phyloP scores from a whole-genome alignment of 108 stramenopile species.

The Aureococcus anophagefferens region DNA sequence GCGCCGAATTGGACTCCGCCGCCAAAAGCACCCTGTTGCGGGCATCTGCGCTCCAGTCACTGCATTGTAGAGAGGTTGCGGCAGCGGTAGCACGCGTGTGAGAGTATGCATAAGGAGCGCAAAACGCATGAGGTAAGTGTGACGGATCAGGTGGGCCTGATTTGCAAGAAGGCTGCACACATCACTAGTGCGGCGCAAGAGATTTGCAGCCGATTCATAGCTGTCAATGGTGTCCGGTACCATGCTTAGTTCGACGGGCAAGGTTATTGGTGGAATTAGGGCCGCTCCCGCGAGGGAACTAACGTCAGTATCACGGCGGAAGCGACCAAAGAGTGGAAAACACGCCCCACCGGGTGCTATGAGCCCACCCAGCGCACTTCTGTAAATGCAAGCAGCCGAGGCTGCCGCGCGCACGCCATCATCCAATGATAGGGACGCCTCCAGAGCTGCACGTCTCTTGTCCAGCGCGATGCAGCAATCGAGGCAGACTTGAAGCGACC shows the following conservation, averaged over 20 bases:
- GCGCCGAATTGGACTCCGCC: slow-evolving; percentile 71
- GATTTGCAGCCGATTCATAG: slow-evolving; percentile 71
- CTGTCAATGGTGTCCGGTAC: slow-evolving; percentile 76
- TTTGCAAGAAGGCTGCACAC: slow-evolving; percentile 87
- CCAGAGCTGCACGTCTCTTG: not conserved
- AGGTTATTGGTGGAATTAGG: slow-evolving; percentile 63
- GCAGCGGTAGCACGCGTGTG: slow-evolving; percentile 84
- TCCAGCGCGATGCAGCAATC: not conserved
- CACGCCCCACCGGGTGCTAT: slow-evolving; percentile 58
- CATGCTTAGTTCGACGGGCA: slow-evolving; percentile 81
- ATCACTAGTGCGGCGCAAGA: slow-evolving; percentile 75
- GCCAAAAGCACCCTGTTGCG: slow-evolving; percentile 83
- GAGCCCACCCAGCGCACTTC: too few relatives aligned
- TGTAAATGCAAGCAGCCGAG: too few relatives aligned
- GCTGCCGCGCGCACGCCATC: not conserved
- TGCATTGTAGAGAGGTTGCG: slow-evolving; percentile 45
- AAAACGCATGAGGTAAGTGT: slow-evolving; percentile 84
- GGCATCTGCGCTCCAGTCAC: too few relatives aligned
- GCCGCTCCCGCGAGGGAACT: slow-evolving; percentile 29
- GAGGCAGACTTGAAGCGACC: too few relatives aligned
- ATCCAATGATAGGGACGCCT: too few relatives aligned
- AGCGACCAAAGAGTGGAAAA: slow-evolving; percentile 78
- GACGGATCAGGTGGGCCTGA: slow-evolving; percentile 85
- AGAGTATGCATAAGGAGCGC: slow-evolving; percentile 88
- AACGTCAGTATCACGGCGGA: slow-evolving; percentile 80